Evolutionary conservation across 2,329 filamentous ascomycete species (phyloP).

Genomic region (Lizonia empirigonia): DNA sequence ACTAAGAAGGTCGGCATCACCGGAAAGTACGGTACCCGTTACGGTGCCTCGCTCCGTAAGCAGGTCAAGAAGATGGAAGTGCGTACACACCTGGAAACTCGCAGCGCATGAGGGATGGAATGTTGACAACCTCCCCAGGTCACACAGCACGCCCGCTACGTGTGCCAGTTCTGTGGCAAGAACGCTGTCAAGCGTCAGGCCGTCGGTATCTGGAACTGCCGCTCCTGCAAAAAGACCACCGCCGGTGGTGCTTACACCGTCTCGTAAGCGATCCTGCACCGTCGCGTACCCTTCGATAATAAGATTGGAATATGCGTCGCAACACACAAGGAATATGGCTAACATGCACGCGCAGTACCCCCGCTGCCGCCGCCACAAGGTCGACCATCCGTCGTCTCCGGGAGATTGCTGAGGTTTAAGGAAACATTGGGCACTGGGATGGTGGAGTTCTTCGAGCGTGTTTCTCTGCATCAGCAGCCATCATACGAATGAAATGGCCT

Average conservation of each 20-base stretch:
- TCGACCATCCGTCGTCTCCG: conserved; percentile 96
- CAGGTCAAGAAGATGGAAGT: conserved; percentile 98
- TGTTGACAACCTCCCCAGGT: conserved; percentile 58
- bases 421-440: conserved; percentile 36
- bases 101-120: conserved; percentile 12
- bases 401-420: conserved; percentile 94
- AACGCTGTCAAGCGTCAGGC: conserved; percentile 86
- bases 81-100: conserved; percentile 25
- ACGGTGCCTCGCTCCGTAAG: conserved; percentile 98
- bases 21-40: conserved; percentile 96
- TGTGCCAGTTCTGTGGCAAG: conserved; percentile 93
- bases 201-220: conserved; percentile 97
- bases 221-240: conserved; percentile 90
- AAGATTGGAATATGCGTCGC: neutral
- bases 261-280: conserved; percentile 69
- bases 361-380: conserved; percentile 90
- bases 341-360: conserved; percentile 67
- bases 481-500: conserved; percentile 37
- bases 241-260: conserved; percentile 94
- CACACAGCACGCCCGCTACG: conserved; percentile 95
- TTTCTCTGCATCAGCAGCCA: conserved; percentile 43
- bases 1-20: conserved; percentile 85
- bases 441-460: conserved; percentile 45
- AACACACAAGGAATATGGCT: conserved; percentile 23
- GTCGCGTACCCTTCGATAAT: neutral